These are phyloP conservation scores for Mycena kentingensis DNA, from an alignment of 768 basidiomycete species.

Conservation along the genomic window DNA sequence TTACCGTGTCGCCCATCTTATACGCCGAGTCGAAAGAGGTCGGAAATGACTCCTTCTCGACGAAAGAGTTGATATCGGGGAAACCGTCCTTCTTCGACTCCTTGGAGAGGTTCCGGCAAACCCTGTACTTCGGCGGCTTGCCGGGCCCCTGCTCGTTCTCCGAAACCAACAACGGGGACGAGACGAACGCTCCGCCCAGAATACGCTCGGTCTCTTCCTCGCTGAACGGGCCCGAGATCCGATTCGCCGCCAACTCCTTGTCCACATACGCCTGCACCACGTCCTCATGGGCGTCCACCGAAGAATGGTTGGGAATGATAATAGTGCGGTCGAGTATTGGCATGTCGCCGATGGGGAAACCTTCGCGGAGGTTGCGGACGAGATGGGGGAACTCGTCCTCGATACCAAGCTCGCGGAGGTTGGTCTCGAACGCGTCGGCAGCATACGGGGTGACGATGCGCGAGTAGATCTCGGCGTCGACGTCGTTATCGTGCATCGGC, in stretches of 20 bases:
- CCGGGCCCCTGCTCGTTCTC: not conserved
- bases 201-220: slow-evolving; percentile 22
- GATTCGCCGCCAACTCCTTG: slow-evolving; percentile 6
- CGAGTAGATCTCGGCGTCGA: too few species aligned
- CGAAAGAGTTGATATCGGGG: slow-evolving; percentile 5
- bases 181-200: slow-evolving; percentile 31
- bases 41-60: slow-evolving; percentile 11
- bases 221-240: slow-evolving; percentile 26
- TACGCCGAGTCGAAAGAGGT: slow-evolving; percentile 13
- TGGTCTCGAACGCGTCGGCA: slow-evolving; percentile 26
- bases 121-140: slow-evolving; percentile 1
- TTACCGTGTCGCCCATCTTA: slow-evolving; percentile 11
- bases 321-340: slow-evolving; percentile 14
- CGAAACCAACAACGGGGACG: slow-evolving; percentile 30
- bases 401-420: slow-evolving; percentile 28
- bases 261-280: slow-evolving; percentile 19
- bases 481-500: too few species aligned
- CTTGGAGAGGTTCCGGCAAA: slow-evolving; percentile 12
- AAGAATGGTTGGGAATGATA: slow-evolving; percentile 20
- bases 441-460: too few species aligned
- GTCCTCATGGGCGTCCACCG: slow-evolving; percentile 6
- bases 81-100: not conserved
- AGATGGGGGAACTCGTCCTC: slow-evolving; percentile 31
- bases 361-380: slow-evolving; percentile 28
- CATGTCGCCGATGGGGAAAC: slow-evolving; percentile 39